Evolutionary conservation across 768 basidiomycete genomes (phyloP).

Genomic region (Phaeotremella fagi): DNA sequence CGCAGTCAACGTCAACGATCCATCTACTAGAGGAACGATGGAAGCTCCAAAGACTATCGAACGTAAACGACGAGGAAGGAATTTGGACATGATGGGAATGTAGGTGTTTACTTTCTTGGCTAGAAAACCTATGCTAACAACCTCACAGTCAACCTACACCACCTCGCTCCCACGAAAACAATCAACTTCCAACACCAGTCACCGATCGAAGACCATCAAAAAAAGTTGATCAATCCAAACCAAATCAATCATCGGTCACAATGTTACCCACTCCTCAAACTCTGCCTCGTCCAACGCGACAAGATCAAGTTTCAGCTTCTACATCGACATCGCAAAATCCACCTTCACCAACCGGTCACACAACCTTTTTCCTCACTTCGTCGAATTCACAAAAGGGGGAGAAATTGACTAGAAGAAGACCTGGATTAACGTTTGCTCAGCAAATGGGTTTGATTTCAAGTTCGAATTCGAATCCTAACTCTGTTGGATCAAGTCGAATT

Average conservation of each 20-base stretch:
- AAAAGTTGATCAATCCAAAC: neutral
- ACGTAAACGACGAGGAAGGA: constrained; percentile 26
- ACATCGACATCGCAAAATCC: constrained; percentile 1
- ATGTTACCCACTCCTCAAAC: constrained; percentile 38
- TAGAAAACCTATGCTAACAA: too few species aligned
- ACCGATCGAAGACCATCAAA: constrained; percentile 26
- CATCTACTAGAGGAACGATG: too few species aligned
- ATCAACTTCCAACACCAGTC: constrained; percentile 34
- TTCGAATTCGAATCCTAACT: too few species aligned
- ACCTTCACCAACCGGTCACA: constrained; percentile 33
- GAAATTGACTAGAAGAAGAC: constrained; percentile 20
- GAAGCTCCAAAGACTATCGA: constrained; percentile 25
- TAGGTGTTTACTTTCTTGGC: constrained; percentile 8
- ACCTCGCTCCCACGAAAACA: constrained; percentile 15
- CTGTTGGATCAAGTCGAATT: neutral
- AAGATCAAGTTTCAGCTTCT: neutral
- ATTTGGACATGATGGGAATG: constrained; percentile 23
- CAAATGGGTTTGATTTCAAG: constrained; percentile 38
- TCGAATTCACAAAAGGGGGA: constrained; percentile 5
- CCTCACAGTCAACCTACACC: constrained; percentile 20
- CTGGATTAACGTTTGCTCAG: constrained; percentile 39
- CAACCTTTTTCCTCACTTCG: constrained; percentile 33
- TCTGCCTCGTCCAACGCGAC: constrained; percentile 20
- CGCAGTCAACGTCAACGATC: constrained; percentile 10
- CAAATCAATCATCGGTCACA: neutral